Evolutionary conservation across 2,329 filamentous ascomycete genomes (phyloP), one percentile per base, ranked within the genome.

Genomic region (Byssothecium circinans): DNA sequence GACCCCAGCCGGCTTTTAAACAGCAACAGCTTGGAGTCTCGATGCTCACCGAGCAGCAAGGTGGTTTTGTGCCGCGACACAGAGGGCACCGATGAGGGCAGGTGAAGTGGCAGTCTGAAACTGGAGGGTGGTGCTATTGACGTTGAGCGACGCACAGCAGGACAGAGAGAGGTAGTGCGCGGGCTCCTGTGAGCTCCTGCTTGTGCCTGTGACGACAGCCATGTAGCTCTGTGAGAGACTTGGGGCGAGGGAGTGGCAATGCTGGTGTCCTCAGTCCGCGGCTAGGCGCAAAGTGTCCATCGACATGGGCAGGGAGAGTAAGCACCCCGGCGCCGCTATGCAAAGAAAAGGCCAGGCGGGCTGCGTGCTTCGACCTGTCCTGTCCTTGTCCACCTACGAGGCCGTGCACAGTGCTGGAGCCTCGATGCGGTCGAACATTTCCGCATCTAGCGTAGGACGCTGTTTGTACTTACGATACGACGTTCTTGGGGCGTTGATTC

Each of bases 91-190:
- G 53, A 58, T 53, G 58, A 54, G 55, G 56, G 55, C 57, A 57
- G 56, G 57, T 59, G 50, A 56, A 61, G 61, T 52, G 56, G 52
- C 58, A 59, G 54, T 61, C 60, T 69, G 65, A 67, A 68, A 68
- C 65, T 50, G 57, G 54, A 45, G 47, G 57, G 61, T 60, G 53
- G 56, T 61, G 55, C 48, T 53, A 48, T 51, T 44, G 52, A 54
- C 37, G 57, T 53, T 52, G 52, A 46, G 55, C 59, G 62, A 61
- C 53, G 60, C 60, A 70, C 68, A 65, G 56, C 68, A 66, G 45
- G 50, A 61, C 60, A 60, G 54, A 49, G 49, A 52, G 51, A 58
- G 48, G 56, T 59, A 52, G 61, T 66, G 65, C 60, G 53, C 60
- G 56, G 58, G 53, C 49, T 61, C 52, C 39, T 53, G 53, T 60